Conservation (phyloP, 108 stramenopile species). For the Skeletonema costatum region DNA sequence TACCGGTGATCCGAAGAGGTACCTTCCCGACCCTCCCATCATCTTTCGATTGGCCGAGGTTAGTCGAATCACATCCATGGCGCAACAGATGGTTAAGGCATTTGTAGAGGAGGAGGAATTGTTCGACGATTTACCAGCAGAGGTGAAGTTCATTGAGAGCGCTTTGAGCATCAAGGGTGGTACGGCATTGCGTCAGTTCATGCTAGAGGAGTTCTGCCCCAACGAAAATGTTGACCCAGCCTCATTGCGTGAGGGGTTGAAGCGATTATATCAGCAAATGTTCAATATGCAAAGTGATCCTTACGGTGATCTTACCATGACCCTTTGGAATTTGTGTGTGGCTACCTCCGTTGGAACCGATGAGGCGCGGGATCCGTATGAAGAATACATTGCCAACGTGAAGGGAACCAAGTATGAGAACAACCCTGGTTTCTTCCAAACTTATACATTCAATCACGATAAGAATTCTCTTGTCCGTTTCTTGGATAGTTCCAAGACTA, state of each 20-base stretch:
- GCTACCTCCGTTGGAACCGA: conserved; percentile 82
- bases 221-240: conserved; percentile 66
- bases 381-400: conserved; percentile 53
- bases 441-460: conserved; percentile 83
- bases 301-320: conserved; percentile 76
- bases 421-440: conserved; percentile 79
- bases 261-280: conserved; percentile 70
- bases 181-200: conserved; percentile 75
- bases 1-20: conserved; percentile 80
- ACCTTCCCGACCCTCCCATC: conserved; percentile 75
- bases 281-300: conserved; percentile 88
- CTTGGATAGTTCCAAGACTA: conserved; percentile 57
- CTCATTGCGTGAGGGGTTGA: conserved; percentile 75
- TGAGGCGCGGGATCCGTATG: conserved; percentile 74
- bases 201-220: conserved; percentile 84
- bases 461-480: conserved; percentile 73
- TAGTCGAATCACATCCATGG: conserved; percentile 71
- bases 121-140: conserved; percentile 70
- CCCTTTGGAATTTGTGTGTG: conserved; percentile 60
- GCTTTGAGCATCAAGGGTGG: conserved; percentile 75
- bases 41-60: conserved; percentile 76
- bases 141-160: conserved; percentile 74
- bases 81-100: conserved; percentile 73
- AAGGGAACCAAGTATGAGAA: conserved; percentile 46
- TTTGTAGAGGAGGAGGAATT: conserved; percentile 65